Evolutionary conservation across 2,329 filamentous ascomycete species (phyloP).

Genomic region (Penicillium sp.): DNA sequence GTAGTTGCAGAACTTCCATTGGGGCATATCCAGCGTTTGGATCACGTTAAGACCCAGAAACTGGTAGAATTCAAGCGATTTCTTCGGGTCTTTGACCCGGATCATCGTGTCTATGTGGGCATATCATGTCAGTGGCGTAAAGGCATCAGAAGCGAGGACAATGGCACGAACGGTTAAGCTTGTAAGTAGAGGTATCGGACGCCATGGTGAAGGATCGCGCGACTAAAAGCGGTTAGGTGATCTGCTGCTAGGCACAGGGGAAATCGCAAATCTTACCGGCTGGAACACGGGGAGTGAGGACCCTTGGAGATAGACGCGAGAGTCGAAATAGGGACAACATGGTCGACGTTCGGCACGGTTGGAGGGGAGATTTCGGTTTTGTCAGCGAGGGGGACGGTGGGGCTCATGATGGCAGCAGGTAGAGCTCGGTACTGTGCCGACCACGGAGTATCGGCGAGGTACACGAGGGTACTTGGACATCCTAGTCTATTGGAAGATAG

Average conservation of each 20-base stretch:
- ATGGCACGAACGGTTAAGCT: conserved; percentile 57
- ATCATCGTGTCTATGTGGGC: conserved; percentile 59
- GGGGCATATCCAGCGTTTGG: conserved; percentile 75
- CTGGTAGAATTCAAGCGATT: conserved; percentile 88
- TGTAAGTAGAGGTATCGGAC: conserved; percentile 62
- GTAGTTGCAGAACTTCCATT: conserved; percentile 91
- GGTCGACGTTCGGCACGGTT: too few relatives aligned
- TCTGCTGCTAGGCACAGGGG: conserved; percentile 4
- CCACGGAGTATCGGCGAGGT: too few relatives aligned
- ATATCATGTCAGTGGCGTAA: conserved; percentile 18
- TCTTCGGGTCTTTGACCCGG: conserved; percentile 89
- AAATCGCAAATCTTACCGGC: conserved; percentile 8
- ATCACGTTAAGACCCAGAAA: conserved; percentile 84
- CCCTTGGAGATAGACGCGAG: conserved; percentile 24
- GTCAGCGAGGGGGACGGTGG: conserved; percentile 16
- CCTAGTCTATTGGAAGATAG: too few relatives aligned
- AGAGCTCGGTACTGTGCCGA: too few relatives aligned
- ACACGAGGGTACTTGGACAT: too few relatives aligned
- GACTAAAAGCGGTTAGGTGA: conserved; percentile 13
- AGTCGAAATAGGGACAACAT: too few relatives aligned
- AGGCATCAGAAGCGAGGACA: neutral
- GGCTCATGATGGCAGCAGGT: too few relatives aligned
- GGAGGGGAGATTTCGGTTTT: conserved; percentile 18
- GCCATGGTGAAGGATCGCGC: conserved; percentile 46
- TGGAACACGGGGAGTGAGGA: conserved; percentile 24